Base-by-base conservation (phyloP, 2,329 filamentous ascomycete species). In the Aspergillus udagawae region DNA sequence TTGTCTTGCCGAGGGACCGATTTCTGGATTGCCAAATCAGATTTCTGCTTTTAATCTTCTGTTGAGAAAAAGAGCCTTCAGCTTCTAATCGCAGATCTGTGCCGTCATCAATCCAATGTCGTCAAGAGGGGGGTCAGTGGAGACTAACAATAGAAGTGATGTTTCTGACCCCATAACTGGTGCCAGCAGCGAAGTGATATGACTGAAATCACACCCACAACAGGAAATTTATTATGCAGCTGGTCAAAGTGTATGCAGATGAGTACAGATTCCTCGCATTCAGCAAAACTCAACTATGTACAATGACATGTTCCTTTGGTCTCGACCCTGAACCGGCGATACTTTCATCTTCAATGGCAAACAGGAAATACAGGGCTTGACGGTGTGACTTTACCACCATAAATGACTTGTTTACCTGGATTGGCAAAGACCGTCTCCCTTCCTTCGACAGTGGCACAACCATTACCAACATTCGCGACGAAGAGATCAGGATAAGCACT, bases 401-500 rank as follows among this genome's bases (percentile, higher is more conserved):
- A 60, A 14, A 53, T 55, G 12, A 60, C 58, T 32, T 55, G 52
- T 6, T 55, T 27, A 10, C 58, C 58, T 3, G 58, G 58, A 14
- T 53, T 17, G 2, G 42, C 47, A 52, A 60, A 60, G 27, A 60
- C 55, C 2, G 58, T 60, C 12, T 58, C 52, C 38, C 47, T 49
- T 5, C 47, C 47, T 35, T 58, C 58, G 3, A 53, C 58, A 2
- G 55, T 60, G 9, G 55, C 32, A 47, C 58, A 60, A 2, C 58
- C 58, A 42, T 60, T 60, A 14, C 38, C 38, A 7, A 60, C 58
- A 49, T 60, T 60, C 7, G 58, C 58, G 12, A 58, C 52, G 10
- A 58, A 60, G 5, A 60, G 28, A 21, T 58, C 55, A 6, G 58
- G 58, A 41, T 58, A 58, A 2, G 14, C 14, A 7, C 27, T 45